Percentiles rank a stretch among this genome's conserved stretches.
These are phyloP conservation scores for Panaeolus papilionaceus DNA, from an alignment of 768 basidiomycete genomes.

Conservation along the genomic window DNA sequence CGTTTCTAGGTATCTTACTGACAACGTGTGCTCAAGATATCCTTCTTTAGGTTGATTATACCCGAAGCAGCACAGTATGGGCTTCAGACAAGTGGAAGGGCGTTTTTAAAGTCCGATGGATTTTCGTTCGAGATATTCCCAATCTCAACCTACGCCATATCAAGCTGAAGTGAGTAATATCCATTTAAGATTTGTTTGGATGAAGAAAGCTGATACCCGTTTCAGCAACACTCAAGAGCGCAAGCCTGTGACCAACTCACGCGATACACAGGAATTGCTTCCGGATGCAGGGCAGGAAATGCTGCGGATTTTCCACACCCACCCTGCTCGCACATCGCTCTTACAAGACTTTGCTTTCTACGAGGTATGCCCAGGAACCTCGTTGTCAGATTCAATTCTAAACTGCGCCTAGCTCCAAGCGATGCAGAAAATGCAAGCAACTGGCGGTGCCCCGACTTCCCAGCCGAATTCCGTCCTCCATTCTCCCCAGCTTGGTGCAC, in stretches of 20 bases:
- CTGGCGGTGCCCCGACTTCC: constrained; percentile 42
- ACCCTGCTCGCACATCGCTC: constrained; percentile 91
- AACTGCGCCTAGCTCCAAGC: constrained; percentile 69
- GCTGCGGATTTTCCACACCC: constrained; percentile 93
- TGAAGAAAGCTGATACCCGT: constrained; percentile 23
- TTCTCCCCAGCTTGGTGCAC: constrained; percentile 46
- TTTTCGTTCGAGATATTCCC: constrained; percentile 95
- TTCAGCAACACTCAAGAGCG: constrained; percentile 94
- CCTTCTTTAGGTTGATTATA: constrained; percentile 79
- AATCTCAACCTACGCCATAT: constrained; percentile 91
- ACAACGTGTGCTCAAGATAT: not conserved
- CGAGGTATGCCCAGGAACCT: constrained; percentile 59
- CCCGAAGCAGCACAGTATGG: constrained; percentile 95
- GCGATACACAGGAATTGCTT: constrained; percentile 96
- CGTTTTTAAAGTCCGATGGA: constrained; percentile 97
- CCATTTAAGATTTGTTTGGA: constrained; percentile 8
- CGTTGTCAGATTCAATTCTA: not conserved
- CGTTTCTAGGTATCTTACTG: constrained; percentile 28
- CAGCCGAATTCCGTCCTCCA: constrained; percentile 43
- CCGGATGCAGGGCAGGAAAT: constrained; percentile 98
- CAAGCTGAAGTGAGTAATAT: constrained; percentile 69
- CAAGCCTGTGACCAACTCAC: constrained; percentile 97
- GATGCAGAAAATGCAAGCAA: constrained; percentile 73
- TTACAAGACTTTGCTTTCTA: constrained; percentile 94
- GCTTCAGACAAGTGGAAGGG: constrained; percentile 99